Conservation (phyloP, 768 basidiomycete species). For the Pisolithus marmoratus region DNA sequence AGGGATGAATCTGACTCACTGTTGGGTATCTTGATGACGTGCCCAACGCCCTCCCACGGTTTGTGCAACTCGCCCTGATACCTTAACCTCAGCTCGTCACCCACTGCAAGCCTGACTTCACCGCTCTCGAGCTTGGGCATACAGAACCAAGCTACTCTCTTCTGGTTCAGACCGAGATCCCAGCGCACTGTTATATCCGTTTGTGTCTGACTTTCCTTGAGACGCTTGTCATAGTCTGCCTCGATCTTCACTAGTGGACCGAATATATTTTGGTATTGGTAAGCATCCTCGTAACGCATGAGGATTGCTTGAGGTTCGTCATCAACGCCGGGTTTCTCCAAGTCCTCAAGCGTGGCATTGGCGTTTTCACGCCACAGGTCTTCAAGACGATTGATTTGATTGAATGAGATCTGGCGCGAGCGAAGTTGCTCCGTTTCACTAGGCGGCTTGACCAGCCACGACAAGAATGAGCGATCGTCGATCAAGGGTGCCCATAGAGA, state of each 20-base stretch:
- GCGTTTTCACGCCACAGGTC: constrained; percentile 98
- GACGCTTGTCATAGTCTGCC: constrained; percentile 95
- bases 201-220: constrained; percentile 99
- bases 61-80: constrained; percentile 88
- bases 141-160: constrained; percentile 96
- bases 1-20: constrained; percentile 48
- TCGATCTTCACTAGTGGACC: constrained; percentile 99
- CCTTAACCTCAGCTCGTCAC: constrained; percentile 88
- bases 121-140: constrained; percentile 97
- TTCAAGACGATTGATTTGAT: constrained; percentile 95
- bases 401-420: constrained; percentile 94
- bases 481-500: constrained; percentile 97
- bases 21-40: constrained; percentile 98
- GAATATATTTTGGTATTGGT: constrained; percentile 99
- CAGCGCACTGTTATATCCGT: constrained; percentile 93
- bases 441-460: constrained; percentile 97
- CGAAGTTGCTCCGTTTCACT: constrained; percentile 94
- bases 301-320: constrained; percentile 95
- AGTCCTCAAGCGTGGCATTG: constrained; percentile 89
- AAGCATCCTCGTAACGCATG: constrained; percentile 93
- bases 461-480: constrained; percentile 97
- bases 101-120: constrained; percentile 93
- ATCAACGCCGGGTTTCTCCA: constrained; percentile 95
- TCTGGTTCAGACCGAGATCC: constrained; percentile 98
- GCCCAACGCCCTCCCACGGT: constrained; percentile 95